Evolutionary conservation across 345 rosid genomes (phyloP).

Genomic region (Gossypium rotundifolium): DNA sequence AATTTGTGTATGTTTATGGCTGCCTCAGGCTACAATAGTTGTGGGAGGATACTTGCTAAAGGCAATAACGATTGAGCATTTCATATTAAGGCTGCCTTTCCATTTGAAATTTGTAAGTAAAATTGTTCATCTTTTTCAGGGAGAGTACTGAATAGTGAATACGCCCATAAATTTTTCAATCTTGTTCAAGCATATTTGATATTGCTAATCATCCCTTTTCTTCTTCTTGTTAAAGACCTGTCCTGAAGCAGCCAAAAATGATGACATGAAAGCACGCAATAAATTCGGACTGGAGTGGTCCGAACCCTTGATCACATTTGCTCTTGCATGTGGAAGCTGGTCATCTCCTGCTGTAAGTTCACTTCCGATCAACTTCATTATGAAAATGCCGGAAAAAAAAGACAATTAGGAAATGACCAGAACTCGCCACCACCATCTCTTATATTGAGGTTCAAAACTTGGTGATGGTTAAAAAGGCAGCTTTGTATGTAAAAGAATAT

Average conservation of each 20-base stretch:
- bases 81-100: constrained; percentile 85
- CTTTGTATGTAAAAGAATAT: not conserved
- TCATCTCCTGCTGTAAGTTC: constrained; percentile 88
- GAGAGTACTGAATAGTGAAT: not conserved
- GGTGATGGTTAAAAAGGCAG: not conserved
- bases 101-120: constrained; percentile 77
- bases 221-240: constrained; percentile 41
- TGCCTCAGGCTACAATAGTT: constrained; percentile 60
- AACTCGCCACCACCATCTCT: too few species aligned
- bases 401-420: too few species aligned
- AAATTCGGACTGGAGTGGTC: constrained; percentile 80
- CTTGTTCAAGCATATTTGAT: not conserved
- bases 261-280: constrained; percentile 59
- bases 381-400: too few species aligned
- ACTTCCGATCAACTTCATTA: not conserved
- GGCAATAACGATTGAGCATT: constrained; percentile 85
- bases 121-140: not conserved
- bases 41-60: constrained; percentile 74
- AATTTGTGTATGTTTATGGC: constrained; percentile 3
- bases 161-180: not conserved
- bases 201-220: not conserved
- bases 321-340: constrained; percentile 93
- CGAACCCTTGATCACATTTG: constrained; percentile 80
- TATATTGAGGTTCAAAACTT: too few species aligned
- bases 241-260: constrained; percentile 60